A percentile compares a stretch with the other conserved stretches of the same genome.
Conservation (phyloP, 805 yeast species). For the Suhomyces faveliae region DNA sequence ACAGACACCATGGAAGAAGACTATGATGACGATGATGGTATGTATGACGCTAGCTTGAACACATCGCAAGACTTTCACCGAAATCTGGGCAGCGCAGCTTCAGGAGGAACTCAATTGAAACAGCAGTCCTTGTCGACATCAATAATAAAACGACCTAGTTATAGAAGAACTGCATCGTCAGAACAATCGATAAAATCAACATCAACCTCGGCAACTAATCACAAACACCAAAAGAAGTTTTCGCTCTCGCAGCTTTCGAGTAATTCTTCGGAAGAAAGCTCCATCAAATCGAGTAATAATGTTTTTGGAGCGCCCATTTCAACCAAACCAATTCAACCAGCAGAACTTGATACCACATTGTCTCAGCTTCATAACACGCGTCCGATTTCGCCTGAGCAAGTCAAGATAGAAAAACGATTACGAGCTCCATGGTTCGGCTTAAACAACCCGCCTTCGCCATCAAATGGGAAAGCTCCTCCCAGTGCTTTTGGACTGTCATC, state of each 20-base stretch:
- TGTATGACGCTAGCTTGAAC: constrained; percentile 39
- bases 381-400: constrained; percentile 12
- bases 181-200: constrained; percentile 36
- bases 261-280: constrained; percentile 39
- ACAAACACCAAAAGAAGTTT: constrained; percentile 22
- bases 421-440: constrained; percentile 5
- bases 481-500: background rate
- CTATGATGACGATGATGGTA: constrained; percentile 35
- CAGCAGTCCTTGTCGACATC: constrained; percentile 5
- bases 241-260: constrained; percentile 35
- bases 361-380: constrained; percentile 7
- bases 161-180: constrained; percentile 32
- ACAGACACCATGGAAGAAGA: constrained; percentile 40
- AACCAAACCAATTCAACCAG: constrained; percentile 6
- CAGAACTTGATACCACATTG: constrained; percentile 7
- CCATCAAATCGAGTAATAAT: constrained; percentile 12
- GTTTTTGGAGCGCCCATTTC: constrained; percentile 11
- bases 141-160: constrained; percentile 26
- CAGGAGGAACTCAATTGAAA: constrained; percentile 5
- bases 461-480: background rate
- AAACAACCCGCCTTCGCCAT: background rate
- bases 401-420: constrained; percentile 9
- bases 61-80: constrained; percentile 28
- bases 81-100: constrained; percentile 6
- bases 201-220: constrained; percentile 25